Evolutionary conservation across 2,329 filamentous ascomycete genomes (phyloP), one percentile per base, ranked within the genome.

Genomic region (Talaromyces sp.): DNA sequence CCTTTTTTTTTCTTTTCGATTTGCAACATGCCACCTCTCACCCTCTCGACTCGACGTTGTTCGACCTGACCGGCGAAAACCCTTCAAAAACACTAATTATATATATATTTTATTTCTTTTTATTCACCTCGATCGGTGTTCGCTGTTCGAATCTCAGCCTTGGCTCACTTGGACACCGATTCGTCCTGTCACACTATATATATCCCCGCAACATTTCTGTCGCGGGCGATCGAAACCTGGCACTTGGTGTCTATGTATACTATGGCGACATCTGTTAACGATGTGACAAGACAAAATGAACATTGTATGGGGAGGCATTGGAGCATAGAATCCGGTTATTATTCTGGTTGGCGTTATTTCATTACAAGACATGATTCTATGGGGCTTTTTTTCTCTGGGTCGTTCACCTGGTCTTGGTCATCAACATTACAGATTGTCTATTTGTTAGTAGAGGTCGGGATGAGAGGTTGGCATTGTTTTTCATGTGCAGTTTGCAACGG

Each of bases 381-480:
- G 19, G 24, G 46, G 43, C 46, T 58, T 35, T 48, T 52, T 56
- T 62, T 46, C 62, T 64, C 61, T 61, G 54, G 62, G 67, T 64
- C 61, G 62, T 63, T 54, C 32, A 46, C 52, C 43, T 62, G 24
- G 43, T 27, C 56, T 55, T 51, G 57, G 61, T 58, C 57, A 60
- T 56, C 35, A 58, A 54, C 56, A 63, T 61, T 32, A 52, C 57
- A 61, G 56, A 46, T 46, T 46, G 41, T 46, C 32, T 32, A 32
- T 55, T 53, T 61, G 59, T 61, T 64, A 57, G 41, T 55, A 21
- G 57, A 41, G 51, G 35, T 55, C 55, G 31, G 59, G 41, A 50
- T 58, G 59, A 60, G 62, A 50, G 35, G 41, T 53, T 54, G 46
- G 19, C 24, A 12, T 50, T 12, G 26, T 57, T 59, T 59, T 19